These are phyloP conservation scores for Phlegmacium glaucopus DNA, from an alignment of 768 basidiomycete genomes.

Conservation along the genomic window DNA sequence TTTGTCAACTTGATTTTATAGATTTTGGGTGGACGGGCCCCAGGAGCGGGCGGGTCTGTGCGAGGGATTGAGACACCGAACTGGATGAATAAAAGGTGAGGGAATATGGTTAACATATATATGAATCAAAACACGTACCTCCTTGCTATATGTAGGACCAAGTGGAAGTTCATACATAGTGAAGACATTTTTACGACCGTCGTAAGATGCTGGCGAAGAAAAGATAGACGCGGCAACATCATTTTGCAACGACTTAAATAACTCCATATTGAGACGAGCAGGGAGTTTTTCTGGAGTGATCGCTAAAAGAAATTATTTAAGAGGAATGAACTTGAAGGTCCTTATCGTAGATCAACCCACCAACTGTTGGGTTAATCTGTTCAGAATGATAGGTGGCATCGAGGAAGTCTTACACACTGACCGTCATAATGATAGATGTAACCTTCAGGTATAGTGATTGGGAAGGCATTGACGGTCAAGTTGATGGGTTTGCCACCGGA, in stretches of 20 bases:
- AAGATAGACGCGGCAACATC: constrained; percentile 56
- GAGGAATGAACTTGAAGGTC: background rate
- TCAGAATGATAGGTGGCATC: no score
- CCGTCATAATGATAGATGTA: constrained; percentile 71
- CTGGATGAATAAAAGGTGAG: constrained; percentile 28
- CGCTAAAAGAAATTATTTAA: constrained; percentile 11
- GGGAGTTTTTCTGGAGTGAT: constrained; percentile 25
- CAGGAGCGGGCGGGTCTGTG: constrained; percentile 16
- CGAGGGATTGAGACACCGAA: constrained; percentile 58
- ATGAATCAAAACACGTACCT: constrained; percentile 36
- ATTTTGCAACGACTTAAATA: constrained; percentile 60
- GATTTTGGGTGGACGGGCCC: constrained; percentile 53
- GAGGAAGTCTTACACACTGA: constrained; percentile 10
- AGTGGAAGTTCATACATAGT: constrained; percentile 55
- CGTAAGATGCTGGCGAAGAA: constrained; percentile 65
- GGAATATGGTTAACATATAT: background rate
- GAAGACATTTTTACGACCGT: constrained; percentile 76
- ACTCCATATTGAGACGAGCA: constrained; percentile 52
- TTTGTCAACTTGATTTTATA: constrained; percentile 64
- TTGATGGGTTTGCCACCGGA: constrained; percentile 26
- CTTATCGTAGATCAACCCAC: constrained; percentile 13
- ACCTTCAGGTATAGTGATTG: constrained; percentile 42
- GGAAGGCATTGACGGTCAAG: constrained; percentile 44
- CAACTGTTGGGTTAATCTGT: constrained; percentile 15
- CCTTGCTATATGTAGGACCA: constrained; percentile 45